Evolutionary conservation across 1,139 yeast genomes (phyloP).

Genomic region (Yamadazyma taylorii): DNA sequence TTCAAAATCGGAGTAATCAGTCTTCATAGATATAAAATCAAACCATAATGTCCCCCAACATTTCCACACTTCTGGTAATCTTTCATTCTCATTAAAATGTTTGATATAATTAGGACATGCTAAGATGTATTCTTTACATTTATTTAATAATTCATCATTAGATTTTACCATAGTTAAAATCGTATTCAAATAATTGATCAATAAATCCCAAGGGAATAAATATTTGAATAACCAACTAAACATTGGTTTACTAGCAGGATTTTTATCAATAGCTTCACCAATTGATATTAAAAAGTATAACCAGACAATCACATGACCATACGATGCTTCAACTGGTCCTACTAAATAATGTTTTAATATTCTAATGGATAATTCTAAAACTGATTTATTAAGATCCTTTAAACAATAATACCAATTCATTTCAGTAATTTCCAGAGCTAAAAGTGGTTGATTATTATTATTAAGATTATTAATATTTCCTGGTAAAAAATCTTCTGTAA

Average conservation of each 20-base stretch:
- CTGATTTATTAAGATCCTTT: slow-evolving; percentile 59
- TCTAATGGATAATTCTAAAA: slow-evolving; percentile 63
- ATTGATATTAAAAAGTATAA: slow-evolving; percentile 64
- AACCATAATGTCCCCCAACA: slow-evolving; percentile 87
- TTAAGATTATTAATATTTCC: slow-evolving; percentile 25
- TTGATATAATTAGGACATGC: slow-evolving; percentile 30
- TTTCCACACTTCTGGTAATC: slow-evolving; percentile 74
- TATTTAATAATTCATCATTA: slow-evolving; percentile 25
- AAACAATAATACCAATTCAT: slow-evolving; percentile 62
- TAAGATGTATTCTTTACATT: slow-evolving; percentile 33
- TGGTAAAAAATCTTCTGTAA: slow-evolving; percentile 13
- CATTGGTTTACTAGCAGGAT: slow-evolving; percentile 49
- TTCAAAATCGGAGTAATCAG: slow-evolving; percentile 50
- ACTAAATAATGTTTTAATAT: slow-evolving; percentile 63
- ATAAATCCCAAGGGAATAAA: slow-evolving; percentile 66
- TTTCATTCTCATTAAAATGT: slow-evolving; percentile 56
- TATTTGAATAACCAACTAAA: slow-evolving; percentile 53
- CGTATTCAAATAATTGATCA: slow-evolving; percentile 61
- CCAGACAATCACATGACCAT: slow-evolving; percentile 73
- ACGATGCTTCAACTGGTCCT: slow-evolving; percentile 70
- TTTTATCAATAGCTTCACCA: slow-evolving; percentile 53
- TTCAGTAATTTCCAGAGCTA: slow-evolving; percentile 46
- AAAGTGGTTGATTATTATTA: slow-evolving; percentile 30
- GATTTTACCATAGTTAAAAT: slow-evolving; percentile 36
- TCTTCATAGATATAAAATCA: slow-evolving; percentile 52